These are phyloP conservation scores for Bipolaris oryzae DNA, from an alignment of 2,329 filamentous ascomycete genomes.

Conservation along the genomic window DNA sequence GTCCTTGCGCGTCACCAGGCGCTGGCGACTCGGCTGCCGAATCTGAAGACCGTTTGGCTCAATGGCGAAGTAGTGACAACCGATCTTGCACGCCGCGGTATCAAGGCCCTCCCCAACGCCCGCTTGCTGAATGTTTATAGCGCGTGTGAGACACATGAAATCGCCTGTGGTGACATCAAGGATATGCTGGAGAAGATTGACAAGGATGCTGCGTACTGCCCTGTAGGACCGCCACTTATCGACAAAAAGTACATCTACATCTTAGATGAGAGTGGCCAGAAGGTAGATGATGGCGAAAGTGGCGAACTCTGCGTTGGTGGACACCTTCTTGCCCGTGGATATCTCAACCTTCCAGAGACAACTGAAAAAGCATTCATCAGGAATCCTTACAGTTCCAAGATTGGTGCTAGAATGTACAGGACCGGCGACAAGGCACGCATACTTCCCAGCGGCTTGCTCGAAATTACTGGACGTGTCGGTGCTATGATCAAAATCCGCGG, in stretches of 20 bases:
- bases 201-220: slow-evolving; percentile 69
- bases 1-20: slow-evolving; percentile 72
- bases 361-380: slow-evolving; percentile 74
- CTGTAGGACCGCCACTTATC: slow-evolving; percentile 72
- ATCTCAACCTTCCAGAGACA: slow-evolving; percentile 78
- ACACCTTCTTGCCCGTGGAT: slow-evolving; percentile 73
- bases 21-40: slow-evolving; percentile 66
- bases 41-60: slow-evolving; percentile 75
- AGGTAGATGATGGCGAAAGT: slow-evolving; percentile 63
- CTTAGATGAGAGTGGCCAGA: slow-evolving; percentile 70
- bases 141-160: slow-evolving; percentile 81
- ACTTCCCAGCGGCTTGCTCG: slow-evolving; percentile 69
- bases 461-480: slow-evolving; percentile 77
- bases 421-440: slow-evolving; percentile 74
- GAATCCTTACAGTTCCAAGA: slow-evolving; percentile 66
- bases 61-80: slow-evolving; percentile 84
- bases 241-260: slow-evolving; percentile 73
- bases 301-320: slow-evolving; percentile 81
- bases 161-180: slow-evolving; percentile 76
- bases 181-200: slow-evolving; percentile 64
- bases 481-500: slow-evolving; percentile 82
- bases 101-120: slow-evolving; percentile 70
- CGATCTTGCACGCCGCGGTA: slow-evolving; percentile 72
- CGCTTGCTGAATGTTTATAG: slow-evolving; percentile 81
- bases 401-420: slow-evolving; percentile 72